These are phyloP conservation scores for Wickerhamiella domercqiae DNA, from an alignment of 805 yeast genomes.

Conservation along the genomic window DNA sequence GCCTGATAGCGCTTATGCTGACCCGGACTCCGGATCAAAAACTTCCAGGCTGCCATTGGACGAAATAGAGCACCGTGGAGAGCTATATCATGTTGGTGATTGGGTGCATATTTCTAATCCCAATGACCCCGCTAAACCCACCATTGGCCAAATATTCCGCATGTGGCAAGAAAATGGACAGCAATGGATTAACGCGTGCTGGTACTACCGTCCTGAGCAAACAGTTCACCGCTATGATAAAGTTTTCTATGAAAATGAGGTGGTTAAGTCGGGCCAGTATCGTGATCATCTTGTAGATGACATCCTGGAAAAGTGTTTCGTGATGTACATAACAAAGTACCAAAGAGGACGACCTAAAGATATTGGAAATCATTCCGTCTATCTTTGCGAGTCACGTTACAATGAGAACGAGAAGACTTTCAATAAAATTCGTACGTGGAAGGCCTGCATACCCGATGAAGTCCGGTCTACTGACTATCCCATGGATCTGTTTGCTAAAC, in stretches of 20 bases:
- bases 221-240: constrained; percentile 89
- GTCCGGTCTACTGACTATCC: constrained; percentile 48
- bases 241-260: constrained; percentile 83
- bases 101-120: constrained; percentile 85
- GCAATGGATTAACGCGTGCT: constrained; percentile 83
- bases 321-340: constrained; percentile 83
- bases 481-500: constrained; percentile 52
- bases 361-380: constrained; percentile 51
- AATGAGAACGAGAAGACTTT: constrained; percentile 81
- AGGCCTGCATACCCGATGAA: constrained; percentile 95
- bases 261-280: constrained; percentile 91
- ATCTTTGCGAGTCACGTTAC: constrained; percentile 88
- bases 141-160: constrained; percentile 84
- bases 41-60: constrained; percentile 67
- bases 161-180: constrained; percentile 77
- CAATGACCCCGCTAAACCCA: constrained; percentile 78
- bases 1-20: constrained; percentile 63
- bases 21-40: constrained; percentile 39
- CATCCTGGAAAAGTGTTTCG: constrained; percentile 85
- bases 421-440: constrained; percentile 95
- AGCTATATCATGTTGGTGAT: constrained; percentile 72
- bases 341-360: constrained; percentile 87
- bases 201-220: constrained; percentile 97
- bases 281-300: constrained; percentile 85
- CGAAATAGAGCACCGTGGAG: constrained; percentile 53